A percentile compares a stretch with the other conserved stretches of the same genome.
These are phyloP conservation scores for Nepenthes alata DNA, from an alignment of 179 eudicot species.

Conservation along the genomic window DNA sequence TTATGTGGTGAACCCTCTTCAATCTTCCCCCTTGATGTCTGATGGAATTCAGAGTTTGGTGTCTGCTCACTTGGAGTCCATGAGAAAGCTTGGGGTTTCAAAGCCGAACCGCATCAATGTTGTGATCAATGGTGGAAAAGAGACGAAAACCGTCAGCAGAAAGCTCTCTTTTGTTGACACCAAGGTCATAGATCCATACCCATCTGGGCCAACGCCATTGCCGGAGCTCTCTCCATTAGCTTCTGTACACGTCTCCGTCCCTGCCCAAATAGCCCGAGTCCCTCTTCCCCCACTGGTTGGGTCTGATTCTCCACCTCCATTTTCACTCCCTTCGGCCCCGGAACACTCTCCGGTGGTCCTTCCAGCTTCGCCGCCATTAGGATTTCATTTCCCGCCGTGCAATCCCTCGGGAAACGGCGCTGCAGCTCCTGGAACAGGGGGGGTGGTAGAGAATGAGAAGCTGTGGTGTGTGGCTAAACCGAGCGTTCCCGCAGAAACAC, in stretches of 20 bases:
- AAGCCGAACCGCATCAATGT: conserved; percentile 17
- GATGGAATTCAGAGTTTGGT: conserved; percentile 16
- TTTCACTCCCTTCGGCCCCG: conserved; percentile 19
- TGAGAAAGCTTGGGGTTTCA: conserved; percentile 35
- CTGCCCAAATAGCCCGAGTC: conserved; percentile 22
- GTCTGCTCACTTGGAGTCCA: conserved; percentile 23
- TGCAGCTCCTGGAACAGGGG: conserved; percentile 10
- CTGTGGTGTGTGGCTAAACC: conserved; percentile 98
- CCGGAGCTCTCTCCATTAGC: conserved; percentile 11
- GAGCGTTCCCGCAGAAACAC: conserved; percentile 73
- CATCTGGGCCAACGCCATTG: conserved; percentile 27
- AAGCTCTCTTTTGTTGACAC: conserved; percentile 35
- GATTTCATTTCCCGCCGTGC: conserved; percentile 57
- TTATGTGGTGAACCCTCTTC: conserved; percentile 37
- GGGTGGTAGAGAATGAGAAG: conserved; percentile 15
- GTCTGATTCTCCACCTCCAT: conserved; percentile 16
- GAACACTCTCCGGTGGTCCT: conserved; percentile 21
- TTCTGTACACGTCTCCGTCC: conserved; percentile 18
- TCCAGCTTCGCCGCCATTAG: conserved; percentile 20
- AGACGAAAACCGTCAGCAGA: conserved; percentile 29
- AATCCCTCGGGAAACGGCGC: conserved; percentile 23
- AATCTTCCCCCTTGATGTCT: conserved; percentile 9
- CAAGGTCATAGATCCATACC: conserved; percentile 17
- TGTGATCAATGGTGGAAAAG: conserved; percentile 10
- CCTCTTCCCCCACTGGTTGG: conserved; percentile 60